Evolutionary conservation across 352 stramenopile species (phyloP).

Genomic region (Phytophthora lateralis): DNA sequence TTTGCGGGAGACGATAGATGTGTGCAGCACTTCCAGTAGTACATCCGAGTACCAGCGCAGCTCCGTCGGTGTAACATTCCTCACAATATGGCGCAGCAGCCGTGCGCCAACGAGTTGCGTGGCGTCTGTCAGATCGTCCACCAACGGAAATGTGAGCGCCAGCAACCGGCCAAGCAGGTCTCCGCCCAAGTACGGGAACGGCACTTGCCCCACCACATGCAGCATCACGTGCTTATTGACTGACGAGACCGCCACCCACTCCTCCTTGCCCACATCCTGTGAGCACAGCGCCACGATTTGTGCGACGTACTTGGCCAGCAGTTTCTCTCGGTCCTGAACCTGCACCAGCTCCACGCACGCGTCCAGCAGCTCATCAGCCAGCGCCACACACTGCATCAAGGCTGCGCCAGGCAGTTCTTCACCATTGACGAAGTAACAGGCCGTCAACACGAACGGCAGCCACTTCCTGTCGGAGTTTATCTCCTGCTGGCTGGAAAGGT

Average conservation of each 20-base stretch:
- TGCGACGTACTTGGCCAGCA: conserved; percentile 41
- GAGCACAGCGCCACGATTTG: conserved; percentile 52
- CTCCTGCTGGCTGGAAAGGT: conserved; percentile 2
- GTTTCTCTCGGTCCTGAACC: conserved; percentile 5
- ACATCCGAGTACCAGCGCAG: conserved; percentile 84
- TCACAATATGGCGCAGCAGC: conserved; percentile 67
- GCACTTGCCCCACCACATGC: conserved; percentile 58
- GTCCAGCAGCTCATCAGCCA: conserved; percentile 31
- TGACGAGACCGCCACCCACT: conserved; percentile 57
- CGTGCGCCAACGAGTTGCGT: conserved; percentile 66
- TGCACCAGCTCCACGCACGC: conserved; percentile 23
- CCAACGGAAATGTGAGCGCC: conserved; percentile 77
- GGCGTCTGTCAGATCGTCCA: conserved; percentile 71
- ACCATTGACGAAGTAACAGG: conserved; percentile 41
- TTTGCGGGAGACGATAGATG: conserved; percentile 66
- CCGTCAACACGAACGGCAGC: conserved; percentile 45
- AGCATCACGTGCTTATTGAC: conserved; percentile 65
- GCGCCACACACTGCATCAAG: conserved; percentile 26
- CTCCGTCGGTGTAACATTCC: conserved; percentile 71
- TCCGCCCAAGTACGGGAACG: conserved; percentile 62
- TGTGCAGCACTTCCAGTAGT: conserved; percentile 72
- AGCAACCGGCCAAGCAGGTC: conserved; percentile 78
- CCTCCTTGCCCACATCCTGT: conserved; percentile 64
- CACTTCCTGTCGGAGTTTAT: conserved; percentile 26
- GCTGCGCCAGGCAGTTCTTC: conserved; percentile 31